Percentiles rank a stretch among this genome's conserved stretches.
Evolutionary conservation across 331 rosid genomes (phyloP).

Genomic region (Malus hybrid): DNA sequence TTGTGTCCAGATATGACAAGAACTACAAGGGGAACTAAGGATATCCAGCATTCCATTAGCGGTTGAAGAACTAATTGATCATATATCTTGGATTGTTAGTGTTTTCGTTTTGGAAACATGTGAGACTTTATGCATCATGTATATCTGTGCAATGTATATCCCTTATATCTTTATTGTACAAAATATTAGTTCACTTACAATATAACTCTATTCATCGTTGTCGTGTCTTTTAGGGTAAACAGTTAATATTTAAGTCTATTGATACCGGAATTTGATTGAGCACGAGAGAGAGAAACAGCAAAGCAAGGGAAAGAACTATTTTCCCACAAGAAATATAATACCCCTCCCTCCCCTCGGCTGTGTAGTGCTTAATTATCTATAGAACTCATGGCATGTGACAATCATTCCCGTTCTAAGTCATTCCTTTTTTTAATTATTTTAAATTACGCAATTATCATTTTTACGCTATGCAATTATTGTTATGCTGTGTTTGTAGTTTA

Average conservation of each 20-base stretch:
- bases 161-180: neutral
- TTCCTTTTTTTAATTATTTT: neutral
- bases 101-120: neutral
- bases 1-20: constrained; percentile 17
- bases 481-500: neutral
- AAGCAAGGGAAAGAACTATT: constrained; percentile 69
- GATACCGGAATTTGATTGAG: constrained; percentile 42
- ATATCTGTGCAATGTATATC: neutral
- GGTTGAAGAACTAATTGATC: constrained; percentile 34
- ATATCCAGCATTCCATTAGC: constrained; percentile 28
- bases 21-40: constrained; percentile 37
- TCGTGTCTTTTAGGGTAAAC: constrained; percentile 41
- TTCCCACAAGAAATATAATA: constrained; percentile 54
- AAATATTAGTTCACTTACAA: neutral
- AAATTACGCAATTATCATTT: neutral
- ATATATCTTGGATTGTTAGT: constrained; percentile 56
- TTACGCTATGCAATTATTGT: neutral
- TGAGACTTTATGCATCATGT: neutral
- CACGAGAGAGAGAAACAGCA: constrained; percentile 68
- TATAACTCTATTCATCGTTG: neutral
- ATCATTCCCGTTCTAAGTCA: neutral
- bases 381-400: neutral
- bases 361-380: neutral
- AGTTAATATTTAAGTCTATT: constrained; percentile 29
- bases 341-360: neutral